Evolutionary conservation across 2,329 filamentous ascomycete genomes (phyloP).

Genomic region (Cladosporium sp.): DNA sequence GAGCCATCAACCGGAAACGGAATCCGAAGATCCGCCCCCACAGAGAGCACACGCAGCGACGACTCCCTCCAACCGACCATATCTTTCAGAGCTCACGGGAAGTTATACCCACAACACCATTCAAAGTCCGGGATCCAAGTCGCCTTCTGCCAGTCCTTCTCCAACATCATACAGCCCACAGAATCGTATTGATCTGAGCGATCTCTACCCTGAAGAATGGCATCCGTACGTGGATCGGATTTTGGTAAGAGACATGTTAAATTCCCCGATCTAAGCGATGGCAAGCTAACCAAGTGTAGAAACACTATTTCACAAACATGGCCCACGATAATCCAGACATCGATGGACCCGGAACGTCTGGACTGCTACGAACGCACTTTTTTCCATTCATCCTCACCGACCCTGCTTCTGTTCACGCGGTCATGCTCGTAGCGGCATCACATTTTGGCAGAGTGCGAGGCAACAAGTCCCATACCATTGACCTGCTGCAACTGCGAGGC

Average conservation of each 20-base stretch:
- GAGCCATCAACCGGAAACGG: not conserved
- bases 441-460: constrained; percentile 35
- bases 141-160: constrained; percentile 20
- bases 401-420: constrained; percentile 37
- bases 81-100: not conserved
- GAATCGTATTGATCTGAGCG: constrained; percentile 25
- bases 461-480: constrained; percentile 29
- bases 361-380: constrained; percentile 36
- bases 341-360: constrained; percentile 32
- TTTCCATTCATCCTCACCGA: constrained; percentile 42
- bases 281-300: constrained; percentile 17
- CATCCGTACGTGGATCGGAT: constrained; percentile 32
- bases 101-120: not conserved
- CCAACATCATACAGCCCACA: constrained; percentile 17
- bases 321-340: constrained; percentile 42
- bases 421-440: constrained; percentile 40
- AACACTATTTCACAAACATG: constrained; percentile 32
- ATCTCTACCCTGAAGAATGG: constrained; percentile 36
- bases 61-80: constrained; percentile 8
- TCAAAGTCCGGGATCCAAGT: constrained; percentile 9
- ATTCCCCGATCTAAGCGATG: not conserved
- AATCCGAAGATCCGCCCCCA: not conserved
- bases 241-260: constrained; percentile 20
- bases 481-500: constrained; percentile 41
- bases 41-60: constrained; percentile 16